These are phyloP conservation scores for Hordeum marinum DNA, from an alignment of 176 grass and related monocot species.

Conservation along the genomic window DNA sequence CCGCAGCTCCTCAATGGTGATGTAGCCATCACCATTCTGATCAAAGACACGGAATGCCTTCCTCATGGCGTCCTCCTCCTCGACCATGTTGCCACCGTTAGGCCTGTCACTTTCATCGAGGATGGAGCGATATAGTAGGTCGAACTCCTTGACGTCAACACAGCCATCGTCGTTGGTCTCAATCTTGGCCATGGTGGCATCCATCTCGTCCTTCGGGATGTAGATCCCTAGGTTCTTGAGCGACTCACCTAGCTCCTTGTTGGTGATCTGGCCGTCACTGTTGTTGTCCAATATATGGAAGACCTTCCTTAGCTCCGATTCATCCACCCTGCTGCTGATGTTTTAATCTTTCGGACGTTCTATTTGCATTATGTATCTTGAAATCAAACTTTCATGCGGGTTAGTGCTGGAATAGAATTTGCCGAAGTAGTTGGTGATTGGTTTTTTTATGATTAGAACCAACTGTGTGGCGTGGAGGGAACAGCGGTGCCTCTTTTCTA, in stretches of 20 bases:
- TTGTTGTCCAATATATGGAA: slow-evolving; percentile 81
- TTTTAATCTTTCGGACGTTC: background rate
- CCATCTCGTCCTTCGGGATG: slow-evolving; percentile 57
- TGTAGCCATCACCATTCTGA: slow-evolving; percentile 69
- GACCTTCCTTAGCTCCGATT: slow-evolving; percentile 57
- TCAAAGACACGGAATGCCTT: slow-evolving; percentile 82
- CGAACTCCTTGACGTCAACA: slow-evolving; percentile 69
- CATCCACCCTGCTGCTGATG: slow-evolving; percentile 28
- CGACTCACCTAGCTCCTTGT: slow-evolving; percentile 60
- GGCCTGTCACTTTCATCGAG: background rate
- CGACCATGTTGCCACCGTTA: background rate
- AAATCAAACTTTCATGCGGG: background rate
- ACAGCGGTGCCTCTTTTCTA: background rate
- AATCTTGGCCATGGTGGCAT: slow-evolving; percentile 57
- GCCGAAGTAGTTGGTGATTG: background rate
- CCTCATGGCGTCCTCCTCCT: slow-evolving; percentile 56
- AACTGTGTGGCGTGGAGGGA: slow-evolving; percentile 22
- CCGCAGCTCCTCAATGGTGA: slow-evolving; percentile 61
- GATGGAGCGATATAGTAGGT: slow-evolving; percentile 53
- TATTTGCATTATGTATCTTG: background rate
- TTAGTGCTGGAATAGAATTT: background rate
- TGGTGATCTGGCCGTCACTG: slow-evolving; percentile 63
- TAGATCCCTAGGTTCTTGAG: slow-evolving; percentile 59
- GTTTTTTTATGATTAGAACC: background rate
- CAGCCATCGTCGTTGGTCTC: slow-evolving; percentile 66